Percentiles rank a stretch among this genome's conserved stretches.
Conservation (phyloP, 1,284 basidiomycete genomes). For the Trametes sp. region DNA sequence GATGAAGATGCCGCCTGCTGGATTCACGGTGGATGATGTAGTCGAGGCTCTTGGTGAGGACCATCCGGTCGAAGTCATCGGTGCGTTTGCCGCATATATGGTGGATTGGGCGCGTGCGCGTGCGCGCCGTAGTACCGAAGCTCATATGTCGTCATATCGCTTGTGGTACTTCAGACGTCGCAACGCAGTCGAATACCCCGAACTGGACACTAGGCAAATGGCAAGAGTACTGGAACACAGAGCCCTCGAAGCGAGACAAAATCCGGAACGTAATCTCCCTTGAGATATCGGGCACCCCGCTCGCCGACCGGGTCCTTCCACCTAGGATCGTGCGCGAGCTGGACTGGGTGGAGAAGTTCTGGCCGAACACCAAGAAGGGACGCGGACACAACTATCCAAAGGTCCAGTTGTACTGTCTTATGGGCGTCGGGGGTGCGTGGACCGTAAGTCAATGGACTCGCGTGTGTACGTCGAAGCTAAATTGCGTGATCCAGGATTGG, state of each 20-base stretch:
- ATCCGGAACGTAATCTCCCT: constrained; percentile 57
- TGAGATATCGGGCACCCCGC: constrained; percentile 47
- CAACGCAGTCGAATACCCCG: constrained; percentile 79
- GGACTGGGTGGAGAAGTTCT: constrained; percentile 97
- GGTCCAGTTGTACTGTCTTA: constrained; percentile 95
- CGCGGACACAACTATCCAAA: constrained; percentile 87
- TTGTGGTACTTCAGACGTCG: constrained; percentile 66
- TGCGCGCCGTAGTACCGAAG: constrained; percentile 14
- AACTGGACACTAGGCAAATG: constrained; percentile 92
- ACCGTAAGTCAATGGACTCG: constrained; percentile 64
- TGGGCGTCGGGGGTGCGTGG: constrained; percentile 89
- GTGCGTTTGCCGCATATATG: constrained; percentile 52
- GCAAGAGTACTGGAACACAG: constrained; percentile 85
- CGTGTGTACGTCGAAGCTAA: constrained; percentile 14
- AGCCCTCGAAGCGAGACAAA: constrained; percentile 75
- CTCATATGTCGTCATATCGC: constrained; percentile 7
- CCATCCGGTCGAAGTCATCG: constrained; percentile 88
- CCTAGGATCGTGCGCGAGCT: constrained; percentile 88
- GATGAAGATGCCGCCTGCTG: constrained; percentile 81
- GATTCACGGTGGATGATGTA: constrained; percentile 81
- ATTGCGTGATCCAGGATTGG: constrained; percentile 79
- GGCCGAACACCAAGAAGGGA: constrained; percentile 81
- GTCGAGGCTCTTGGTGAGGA: constrained; percentile 82
- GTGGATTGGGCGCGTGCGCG: constrained; percentile 8
- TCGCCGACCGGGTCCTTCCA: constrained; percentile 74